Conservation (phyloP, 371 early-diverging fungal genomes). For the Rhizopus arrhizus region DNA sequence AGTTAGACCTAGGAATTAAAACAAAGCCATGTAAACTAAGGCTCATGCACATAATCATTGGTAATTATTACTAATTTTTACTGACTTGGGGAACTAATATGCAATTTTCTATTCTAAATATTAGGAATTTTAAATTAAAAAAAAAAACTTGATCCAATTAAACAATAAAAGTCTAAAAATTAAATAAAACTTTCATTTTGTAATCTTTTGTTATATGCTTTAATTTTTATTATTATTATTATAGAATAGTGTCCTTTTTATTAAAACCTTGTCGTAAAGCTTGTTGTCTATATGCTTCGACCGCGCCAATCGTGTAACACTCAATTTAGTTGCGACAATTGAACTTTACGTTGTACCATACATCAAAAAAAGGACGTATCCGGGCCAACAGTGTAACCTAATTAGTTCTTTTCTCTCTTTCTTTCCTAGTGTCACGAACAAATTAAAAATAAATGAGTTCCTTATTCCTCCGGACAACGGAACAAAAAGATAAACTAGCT, state of each 20-base stretch:
- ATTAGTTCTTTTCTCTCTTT: neutral
- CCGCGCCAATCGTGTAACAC: slow-evolving; percentile 1
- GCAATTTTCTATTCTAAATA: no score
- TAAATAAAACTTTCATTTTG: no score
- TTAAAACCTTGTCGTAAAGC: neutral
- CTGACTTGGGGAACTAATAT: no score
- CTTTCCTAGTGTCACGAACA: neutral
- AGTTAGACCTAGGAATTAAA: no score
- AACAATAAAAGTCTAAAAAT: no score
- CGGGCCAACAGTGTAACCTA: neutral
- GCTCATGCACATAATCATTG: no score
- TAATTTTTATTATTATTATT: neutral
- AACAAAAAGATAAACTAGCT: neutral
- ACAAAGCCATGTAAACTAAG: no score
- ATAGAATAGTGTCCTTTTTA: neutral
- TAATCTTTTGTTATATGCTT: neutral
- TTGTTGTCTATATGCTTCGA: neutral
- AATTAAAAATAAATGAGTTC: neutral
- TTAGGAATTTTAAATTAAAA: no score
- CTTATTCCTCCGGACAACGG: neutral
- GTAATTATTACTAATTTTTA: no score
- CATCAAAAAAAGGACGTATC: neutral
- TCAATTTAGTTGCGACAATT: slow-evolving; percentile 1
- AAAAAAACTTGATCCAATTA: no score
- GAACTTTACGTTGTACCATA: neutral